Conservation (phyloP, 306 rosid genomes). For the Gleditsia sinensis region DNA sequence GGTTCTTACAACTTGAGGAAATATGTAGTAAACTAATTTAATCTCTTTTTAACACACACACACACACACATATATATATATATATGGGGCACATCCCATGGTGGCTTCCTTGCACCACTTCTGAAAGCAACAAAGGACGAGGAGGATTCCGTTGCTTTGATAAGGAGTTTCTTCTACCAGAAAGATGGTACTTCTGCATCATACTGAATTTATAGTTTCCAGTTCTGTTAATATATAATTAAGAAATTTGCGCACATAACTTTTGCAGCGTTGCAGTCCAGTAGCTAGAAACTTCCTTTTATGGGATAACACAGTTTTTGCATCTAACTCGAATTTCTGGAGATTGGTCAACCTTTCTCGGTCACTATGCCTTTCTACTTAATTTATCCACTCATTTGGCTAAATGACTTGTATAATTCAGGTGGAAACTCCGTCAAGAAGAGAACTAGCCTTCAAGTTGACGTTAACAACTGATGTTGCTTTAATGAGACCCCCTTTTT, state of each 20-base stretch:
- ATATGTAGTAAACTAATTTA: slow-evolving; percentile 26
- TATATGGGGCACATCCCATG: slow-evolving; percentile 95
- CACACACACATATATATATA: too few relatives aligned
- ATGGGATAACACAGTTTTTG: background rate
- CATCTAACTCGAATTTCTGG: background rate
- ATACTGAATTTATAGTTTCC: background rate
- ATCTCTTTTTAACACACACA: slow-evolving; percentile 65
- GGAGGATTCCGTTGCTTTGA: background rate
- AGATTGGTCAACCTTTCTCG: slow-evolving; percentile 11
- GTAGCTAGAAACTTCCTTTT: slow-evolving; percentile 10
- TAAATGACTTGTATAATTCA: slow-evolving; percentile 33
- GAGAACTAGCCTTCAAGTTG: slow-evolving; percentile 91
- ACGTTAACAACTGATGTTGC: slow-evolving; percentile 86
- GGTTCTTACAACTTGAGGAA: slow-evolving; percentile 6
- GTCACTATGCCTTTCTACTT: slow-evolving; percentile 8
- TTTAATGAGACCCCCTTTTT: slow-evolving; percentile 77
- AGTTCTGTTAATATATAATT: background rate
- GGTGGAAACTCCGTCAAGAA: slow-evolving; percentile 94
- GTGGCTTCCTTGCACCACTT: slow-evolving; percentile 97
- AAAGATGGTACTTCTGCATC: background rate
- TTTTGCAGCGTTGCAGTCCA: background rate
- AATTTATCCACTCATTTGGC: background rate
- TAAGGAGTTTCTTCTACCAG: background rate
- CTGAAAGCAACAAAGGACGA: too few relatives aligned
- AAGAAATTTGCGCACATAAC: background rate